These are phyloP conservation scores for Stylosanthes scabra DNA, from an alignment of 331 rosid genomes.

Conservation along the genomic window DNA sequence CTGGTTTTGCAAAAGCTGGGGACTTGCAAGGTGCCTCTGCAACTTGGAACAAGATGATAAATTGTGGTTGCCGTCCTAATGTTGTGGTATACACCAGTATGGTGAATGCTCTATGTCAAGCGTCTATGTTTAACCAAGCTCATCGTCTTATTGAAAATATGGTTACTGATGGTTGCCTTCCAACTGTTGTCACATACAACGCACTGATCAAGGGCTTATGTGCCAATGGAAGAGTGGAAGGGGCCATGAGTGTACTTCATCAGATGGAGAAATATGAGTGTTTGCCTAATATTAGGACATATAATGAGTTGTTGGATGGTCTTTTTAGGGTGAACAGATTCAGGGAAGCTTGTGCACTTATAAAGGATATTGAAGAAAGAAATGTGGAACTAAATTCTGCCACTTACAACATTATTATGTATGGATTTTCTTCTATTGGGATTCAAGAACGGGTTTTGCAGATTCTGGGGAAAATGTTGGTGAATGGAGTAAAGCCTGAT, in stretches of 20 bases:
- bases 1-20: constrained; percentile 73
- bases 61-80: constrained; percentile 70
- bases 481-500: constrained; percentile 68
- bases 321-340: constrained; percentile 60
- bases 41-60: constrained; percentile 84
- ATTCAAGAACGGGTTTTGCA: constrained; percentile 64
- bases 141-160: constrained; percentile 61
- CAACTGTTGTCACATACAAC: constrained; percentile 75
- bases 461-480: constrained; percentile 71
- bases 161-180: constrained; percentile 73
- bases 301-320: constrained; percentile 76
- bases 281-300: constrained; percentile 75
- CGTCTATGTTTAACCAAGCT: constrained; percentile 70
- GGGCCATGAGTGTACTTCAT: constrained; percentile 66
- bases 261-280: constrained; percentile 67
- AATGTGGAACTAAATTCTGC: constrained; percentile 56
- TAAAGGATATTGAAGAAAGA: constrained; percentile 64
- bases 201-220: constrained; percentile 78
- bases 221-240: constrained; percentile 57
- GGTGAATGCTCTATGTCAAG: constrained; percentile 82
- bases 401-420: constrained; percentile 74
- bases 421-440: constrained; percentile 67
- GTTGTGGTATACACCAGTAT: constrained; percentile 77
- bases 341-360: constrained; percentile 65
- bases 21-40: constrained; percentile 67